A percentile compares a stretch with the other conserved stretches of the same genome.
These are phyloP conservation scores for Persicaria maculosa DNA, from an alignment of 148 eudicot genomes.

Conservation along the genomic window DNA sequence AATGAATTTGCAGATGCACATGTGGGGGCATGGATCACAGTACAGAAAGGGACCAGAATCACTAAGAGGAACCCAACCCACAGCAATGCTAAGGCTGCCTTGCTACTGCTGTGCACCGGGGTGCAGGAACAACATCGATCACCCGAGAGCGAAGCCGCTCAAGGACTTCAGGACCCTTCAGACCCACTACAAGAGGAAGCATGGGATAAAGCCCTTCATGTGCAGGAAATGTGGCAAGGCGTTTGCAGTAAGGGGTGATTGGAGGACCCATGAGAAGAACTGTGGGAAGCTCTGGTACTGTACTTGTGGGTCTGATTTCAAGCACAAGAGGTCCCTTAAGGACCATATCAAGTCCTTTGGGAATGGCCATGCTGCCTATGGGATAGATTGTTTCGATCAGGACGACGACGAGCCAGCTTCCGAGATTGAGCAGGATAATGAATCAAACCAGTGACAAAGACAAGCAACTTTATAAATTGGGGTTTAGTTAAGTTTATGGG, in stretches of 20 bases:
- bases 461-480: too few relatives aligned
- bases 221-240: conserved; percentile 75
- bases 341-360: conserved; percentile 77
- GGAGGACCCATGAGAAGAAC: conserved; percentile 80
- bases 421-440: conserved; percentile 64
- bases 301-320: conserved; percentile 63
- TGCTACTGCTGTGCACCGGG: conserved; percentile 74
- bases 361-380: conserved; percentile 55
- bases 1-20: conserved; percentile 46
- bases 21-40: conserved; percentile 91
- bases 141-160: conserved; percentile 67
- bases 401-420: conserved; percentile 68
- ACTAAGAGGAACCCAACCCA: conserved; percentile 65
- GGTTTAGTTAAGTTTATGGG: too few relatives aligned
- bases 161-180: conserved; percentile 77
- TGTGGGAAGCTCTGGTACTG: conserved; percentile 32
- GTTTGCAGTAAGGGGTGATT: conserved; percentile 71
- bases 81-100: conserved; percentile 72
- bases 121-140: conserved; percentile 74
- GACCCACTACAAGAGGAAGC: conserved; percentile 76
- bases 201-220: conserved; percentile 69
- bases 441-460: conserved; percentile 15
- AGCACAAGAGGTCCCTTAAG: conserved; percentile 75
- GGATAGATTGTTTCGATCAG: conserved; percentile 48
- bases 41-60: conserved; percentile 27